Conservation (phyloP, 805 yeast species). For the Tetrapisispora iriomotensis region DNA sequence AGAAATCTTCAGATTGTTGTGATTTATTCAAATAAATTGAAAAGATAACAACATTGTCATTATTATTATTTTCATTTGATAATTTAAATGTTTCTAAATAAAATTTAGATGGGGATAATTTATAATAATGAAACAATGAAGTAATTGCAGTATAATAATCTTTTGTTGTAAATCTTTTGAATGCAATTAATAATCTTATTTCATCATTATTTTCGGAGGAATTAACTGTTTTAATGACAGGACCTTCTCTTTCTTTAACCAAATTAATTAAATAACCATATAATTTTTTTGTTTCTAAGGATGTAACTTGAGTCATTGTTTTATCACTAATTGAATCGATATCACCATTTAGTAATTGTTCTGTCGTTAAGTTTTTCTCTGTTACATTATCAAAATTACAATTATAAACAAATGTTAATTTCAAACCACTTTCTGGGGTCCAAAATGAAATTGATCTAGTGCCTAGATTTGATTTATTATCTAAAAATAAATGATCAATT, state of each 20-base stretch:
- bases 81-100: constrained; percentile 79
- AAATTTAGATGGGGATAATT: constrained; percentile 73
- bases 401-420: constrained; percentile 59
- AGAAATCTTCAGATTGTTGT: constrained; percentile 33
- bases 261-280: constrained; percentile 64
- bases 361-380: constrained; percentile 7
- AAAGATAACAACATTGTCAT: constrained; percentile 77
- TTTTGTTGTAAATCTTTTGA: constrained; percentile 72
- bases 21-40: constrained; percentile 73
- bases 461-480: constrained; percentile 48
- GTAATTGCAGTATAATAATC: constrained; percentile 81
- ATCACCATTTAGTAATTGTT: constrained; percentile 31
- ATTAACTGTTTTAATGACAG: constrained; percentile 73
- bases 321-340: constrained; percentile 66
- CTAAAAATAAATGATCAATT: constrained; percentile 76
- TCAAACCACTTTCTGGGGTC: constrained; percentile 29
- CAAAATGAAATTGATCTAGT: constrained; percentile 63
- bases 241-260: constrained; percentile 73
- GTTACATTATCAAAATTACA: constrained; percentile 37
- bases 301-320: constrained; percentile 67
- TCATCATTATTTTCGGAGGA: constrained; percentile 74
- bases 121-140: constrained; percentile 81
- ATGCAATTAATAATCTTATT: constrained; percentile 82
- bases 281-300: constrained; percentile 66
- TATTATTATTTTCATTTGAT: constrained; percentile 50